Conservation (phyloP, 179 eudicot species). For the Camellia oleifera region DNA sequence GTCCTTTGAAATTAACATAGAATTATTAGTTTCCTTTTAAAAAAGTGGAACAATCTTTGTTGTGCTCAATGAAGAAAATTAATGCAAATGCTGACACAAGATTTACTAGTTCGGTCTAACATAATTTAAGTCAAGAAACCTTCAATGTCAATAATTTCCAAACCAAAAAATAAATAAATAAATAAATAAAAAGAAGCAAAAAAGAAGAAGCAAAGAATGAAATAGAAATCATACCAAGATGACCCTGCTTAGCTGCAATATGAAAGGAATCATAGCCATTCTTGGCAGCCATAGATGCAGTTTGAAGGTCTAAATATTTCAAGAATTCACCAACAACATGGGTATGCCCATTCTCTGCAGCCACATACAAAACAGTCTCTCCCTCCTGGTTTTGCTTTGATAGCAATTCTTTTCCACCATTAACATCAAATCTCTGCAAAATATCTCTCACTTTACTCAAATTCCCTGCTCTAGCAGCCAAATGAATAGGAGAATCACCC, state of each 20-base stretch:
- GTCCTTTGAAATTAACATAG: not conserved
- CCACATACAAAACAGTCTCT: constrained; percentile 67
- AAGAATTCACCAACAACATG: constrained; percentile 58
- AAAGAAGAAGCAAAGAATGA: not conserved
- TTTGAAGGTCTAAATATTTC: constrained; percentile 60
- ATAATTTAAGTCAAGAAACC: not conserved
- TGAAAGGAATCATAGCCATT: constrained; percentile 86
- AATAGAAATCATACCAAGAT: constrained; percentile 53
- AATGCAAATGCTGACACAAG: not conserved
- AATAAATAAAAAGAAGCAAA: not conserved
- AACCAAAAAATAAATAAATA: not conserved
- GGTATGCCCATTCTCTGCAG: constrained; percentile 78
- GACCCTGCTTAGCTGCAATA: constrained; percentile 82
- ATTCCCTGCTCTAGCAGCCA: constrained; percentile 79
- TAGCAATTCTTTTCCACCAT: constrained; percentile 36
- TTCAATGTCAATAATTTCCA: not conserved
- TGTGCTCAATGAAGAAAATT: not conserved
- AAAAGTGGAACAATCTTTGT: not conserved
- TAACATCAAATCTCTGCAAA: constrained; percentile 45
- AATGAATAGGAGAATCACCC: constrained; percentile 75
- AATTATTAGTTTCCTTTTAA: not conserved
- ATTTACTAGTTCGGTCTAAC: not conserved
- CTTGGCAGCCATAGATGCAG: constrained; percentile 63
- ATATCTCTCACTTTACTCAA: constrained; percentile 51
- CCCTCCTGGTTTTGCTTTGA: constrained; percentile 71